Evolutionary conservation across 192 early-diverging fungal species (phyloP), one percentile per base, ranked within the genome.

Genomic region (Mortierella claussenii): DNA sequence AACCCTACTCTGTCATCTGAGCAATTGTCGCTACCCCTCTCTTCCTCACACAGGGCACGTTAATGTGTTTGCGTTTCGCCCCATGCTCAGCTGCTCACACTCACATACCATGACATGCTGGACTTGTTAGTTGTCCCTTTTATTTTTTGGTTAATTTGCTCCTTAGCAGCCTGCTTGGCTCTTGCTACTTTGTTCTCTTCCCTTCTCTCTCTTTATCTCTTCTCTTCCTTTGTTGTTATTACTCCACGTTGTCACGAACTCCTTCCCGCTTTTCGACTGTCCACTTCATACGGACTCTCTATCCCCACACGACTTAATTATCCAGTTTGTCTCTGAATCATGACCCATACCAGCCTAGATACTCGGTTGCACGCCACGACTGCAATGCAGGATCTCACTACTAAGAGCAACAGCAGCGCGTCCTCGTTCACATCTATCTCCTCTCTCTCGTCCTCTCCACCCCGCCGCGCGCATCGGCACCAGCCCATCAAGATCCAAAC

Each of bases 1-100:
- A n/a, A n/a, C n/a, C n/a, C n/a, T n/a, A n/a, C n/a, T n/a, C n/a
- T 47, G 45, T 49, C 47, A 49, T 49, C 47, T 49, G 47, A 49
- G 10, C 47, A 40, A 15, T 12, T 20, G 18, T 53, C 28, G n/a
- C 21, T 12, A 33, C 44, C 44, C 23, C 32, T 12, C 15, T 26
- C 20, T 53, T 53, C 15, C 45, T 21, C 15, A 13, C 43, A 8
- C 43, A 4, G 4, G 43, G 43, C 43, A 45, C 43, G 43, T n/a
- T 45, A 45, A 9, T 24, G 47, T 49, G 37, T 57, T 43, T 43
- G 24, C 44, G 5, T 47, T 21, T 55, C 45, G 42, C 55, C 55
- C 51, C 55, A 58, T 52, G 65, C 55, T 68, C 65, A 68, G 65
- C 55, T 68, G 65, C 65, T 68, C 64, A 55, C 55, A 26, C 9